Percentiles rank a stretch among this genome's conserved stretches.
Conservation (phyloP, 495 filamentous ascomycete species). For the Penicillium pancosmium region DNA sequence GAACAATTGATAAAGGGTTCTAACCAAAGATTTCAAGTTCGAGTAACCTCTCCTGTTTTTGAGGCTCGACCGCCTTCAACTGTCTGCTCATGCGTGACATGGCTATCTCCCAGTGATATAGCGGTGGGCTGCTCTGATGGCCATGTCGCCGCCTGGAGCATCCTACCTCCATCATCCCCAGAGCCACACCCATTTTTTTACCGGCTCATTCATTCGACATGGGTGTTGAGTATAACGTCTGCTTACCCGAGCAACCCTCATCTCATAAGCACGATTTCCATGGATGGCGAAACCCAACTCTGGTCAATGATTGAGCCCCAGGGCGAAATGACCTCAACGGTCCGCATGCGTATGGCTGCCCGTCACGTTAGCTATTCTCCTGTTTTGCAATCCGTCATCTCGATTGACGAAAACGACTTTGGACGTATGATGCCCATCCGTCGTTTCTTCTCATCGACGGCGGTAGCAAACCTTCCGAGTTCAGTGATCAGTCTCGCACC, state of each 20-base stretch:
- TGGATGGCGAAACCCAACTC: constrained; percentile 61
- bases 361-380: constrained; percentile 59
- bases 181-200: constrained; percentile 56
- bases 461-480: constrained; percentile 38
- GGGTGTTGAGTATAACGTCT: constrained; percentile 57
- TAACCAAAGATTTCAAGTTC: constrained; percentile 34
- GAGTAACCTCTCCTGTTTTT: constrained; percentile 56
- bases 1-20: not conserved
- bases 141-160: constrained; percentile 60
- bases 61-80: constrained; percentile 50
- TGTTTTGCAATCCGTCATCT: constrained; percentile 53
- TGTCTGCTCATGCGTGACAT: constrained; percentile 61
- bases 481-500: constrained; percentile 44
- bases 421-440: constrained; percentile 55
- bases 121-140: constrained; percentile 67
- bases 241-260: constrained; percentile 63
- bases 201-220: constrained; percentile 59
- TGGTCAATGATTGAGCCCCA: constrained; percentile 55
- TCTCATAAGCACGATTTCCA: constrained; percentile 54
- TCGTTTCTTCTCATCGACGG: constrained; percentile 56
- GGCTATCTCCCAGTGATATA: constrained; percentile 63
- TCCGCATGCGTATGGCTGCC: constrained; percentile 54
- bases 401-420: constrained; percentile 60
- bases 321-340: constrained; percentile 50
- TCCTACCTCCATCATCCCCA: constrained; percentile 33